Conservation (phyloP, 148 eudicot genomes). For the Rheum nobile region DNA sequence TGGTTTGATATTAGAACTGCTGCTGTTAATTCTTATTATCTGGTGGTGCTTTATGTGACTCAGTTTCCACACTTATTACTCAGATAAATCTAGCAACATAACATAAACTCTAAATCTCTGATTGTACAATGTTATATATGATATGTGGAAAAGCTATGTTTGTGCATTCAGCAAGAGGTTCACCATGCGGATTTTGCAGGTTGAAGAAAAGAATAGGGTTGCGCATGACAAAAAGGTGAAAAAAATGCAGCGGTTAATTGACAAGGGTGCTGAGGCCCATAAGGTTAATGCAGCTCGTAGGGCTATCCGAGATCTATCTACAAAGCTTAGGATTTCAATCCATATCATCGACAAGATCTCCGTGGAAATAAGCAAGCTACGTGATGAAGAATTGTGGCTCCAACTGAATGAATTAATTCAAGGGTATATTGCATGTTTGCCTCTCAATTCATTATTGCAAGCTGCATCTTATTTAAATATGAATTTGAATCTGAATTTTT, state of each 20-base stretch:
- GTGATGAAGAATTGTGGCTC: slow-evolving; percentile 96
- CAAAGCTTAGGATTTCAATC: slow-evolving; percentile 83
- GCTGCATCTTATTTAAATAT: neutral
- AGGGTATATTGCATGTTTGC: slow-evolving; percentile 41
- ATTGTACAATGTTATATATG: neutral
- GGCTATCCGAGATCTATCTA: slow-evolving; percentile 59
- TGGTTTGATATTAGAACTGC: neutral
- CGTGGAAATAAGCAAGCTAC: slow-evolving; percentile 58
- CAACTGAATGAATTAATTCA: slow-evolving; percentile 60
- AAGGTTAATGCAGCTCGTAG: slow-evolving; percentile 54
- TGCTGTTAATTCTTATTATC: neutral
- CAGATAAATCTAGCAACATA: neutral
- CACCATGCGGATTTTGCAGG: slow-evolving; percentile 20
- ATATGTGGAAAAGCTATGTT: neutral
- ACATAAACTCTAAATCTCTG: neutral
- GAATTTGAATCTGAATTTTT: neutral
- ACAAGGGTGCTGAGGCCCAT: slow-evolving; percentile 73
- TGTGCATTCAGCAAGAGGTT: neutral
- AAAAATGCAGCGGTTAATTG: slow-evolving; percentile 52
- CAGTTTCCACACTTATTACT: neutral
- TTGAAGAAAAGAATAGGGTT: slow-evolving; percentile 88
- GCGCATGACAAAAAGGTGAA: slow-evolving; percentile 54
- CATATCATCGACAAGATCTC: slow-evolving; percentile 91
- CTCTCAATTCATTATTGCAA: neutral
- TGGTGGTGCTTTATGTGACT: neutral